These are phyloP conservation scores for Lachnellula cervina DNA, from an alignment of 2,329 filamentous ascomycete species.

Conservation along the genomic window DNA sequence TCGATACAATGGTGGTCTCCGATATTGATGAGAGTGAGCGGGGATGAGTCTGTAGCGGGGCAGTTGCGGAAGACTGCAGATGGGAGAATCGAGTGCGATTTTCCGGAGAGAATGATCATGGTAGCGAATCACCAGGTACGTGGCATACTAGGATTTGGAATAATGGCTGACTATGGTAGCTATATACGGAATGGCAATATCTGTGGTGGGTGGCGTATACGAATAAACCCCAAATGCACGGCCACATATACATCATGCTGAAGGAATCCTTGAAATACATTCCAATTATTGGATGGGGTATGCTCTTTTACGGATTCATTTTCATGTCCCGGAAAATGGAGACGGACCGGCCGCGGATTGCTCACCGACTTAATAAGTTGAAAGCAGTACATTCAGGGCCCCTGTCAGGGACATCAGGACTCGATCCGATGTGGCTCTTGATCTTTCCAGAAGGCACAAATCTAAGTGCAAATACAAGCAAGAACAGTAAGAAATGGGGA, in stretches of 20 bases:
- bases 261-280: slow-evolving; percentile 83
- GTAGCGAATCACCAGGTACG: slow-evolving; percentile 79
- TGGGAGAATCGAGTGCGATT: slow-evolving; percentile 71
- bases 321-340: slow-evolving; percentile 90
- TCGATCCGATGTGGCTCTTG: slow-evolving; percentile 84
- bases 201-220: slow-evolving; percentile 94
- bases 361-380: slow-evolving; percentile 67
- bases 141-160: background rate
- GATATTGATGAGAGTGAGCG: slow-evolving; percentile 75
- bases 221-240: slow-evolving; percentile 68
- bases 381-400: slow-evolving; percentile 52
- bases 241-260: slow-evolving; percentile 83
- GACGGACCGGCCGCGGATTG: slow-evolving; percentile 69
- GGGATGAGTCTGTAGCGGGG: slow-evolving; percentile 71
- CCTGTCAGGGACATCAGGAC: slow-evolving; percentile 46
- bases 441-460: slow-evolving; percentile 89
- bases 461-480: slow-evolving; percentile 63
- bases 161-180: slow-evolving; percentile 37
- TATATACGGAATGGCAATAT: slow-evolving; percentile 90
- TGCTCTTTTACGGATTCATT: slow-evolving; percentile 85
- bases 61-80: slow-evolving; percentile 67
- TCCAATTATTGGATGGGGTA: slow-evolving; percentile 73
- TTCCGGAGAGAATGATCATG: slow-evolving; percentile 75
- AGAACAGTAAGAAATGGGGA: slow-evolving; percentile 70
- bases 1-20: slow-evolving; percentile 88